Conservation (phyloP, 331 rosid species). For the Acacia pycnantha region DNA sequence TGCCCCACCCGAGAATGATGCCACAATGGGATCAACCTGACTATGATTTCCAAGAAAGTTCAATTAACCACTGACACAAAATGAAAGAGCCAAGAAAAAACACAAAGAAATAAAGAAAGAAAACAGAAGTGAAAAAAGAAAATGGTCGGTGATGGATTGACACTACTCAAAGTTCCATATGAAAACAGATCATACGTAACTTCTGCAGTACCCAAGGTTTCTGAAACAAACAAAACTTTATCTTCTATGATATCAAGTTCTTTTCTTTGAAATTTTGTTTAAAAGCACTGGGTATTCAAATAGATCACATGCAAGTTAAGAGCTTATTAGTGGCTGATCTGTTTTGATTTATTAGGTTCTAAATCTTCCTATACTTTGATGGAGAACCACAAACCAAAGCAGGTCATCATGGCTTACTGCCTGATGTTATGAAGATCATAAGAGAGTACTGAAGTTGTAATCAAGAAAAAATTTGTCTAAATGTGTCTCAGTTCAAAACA, state of each 20-base stretch:
- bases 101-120: neutral
- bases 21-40: conserved; percentile 98
- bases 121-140: neutral
- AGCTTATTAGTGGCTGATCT: neutral
- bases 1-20: conserved; percentile 98
- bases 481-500: neutral
- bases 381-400: neutral
- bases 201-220: neutral
- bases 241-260: neutral
- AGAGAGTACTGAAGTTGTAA: neutral
- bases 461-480: neutral
- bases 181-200: conserved; percentile 7
- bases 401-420: neutral
- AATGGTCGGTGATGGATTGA: neutral
- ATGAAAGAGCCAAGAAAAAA: conserved; percentile 3
- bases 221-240: neutral
- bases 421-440: neutral
- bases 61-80: neutral
- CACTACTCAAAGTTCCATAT: conserved; percentile 6
- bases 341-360: neutral
- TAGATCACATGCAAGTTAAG: neutral
- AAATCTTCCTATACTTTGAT: neutral
- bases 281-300: neutral
- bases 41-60: conserved; percentile 46
- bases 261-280: neutral